These are phyloP conservation scores for Penicillium angulare DNA, from an alignment of 495 filamentous ascomycete species.

Conservation along the genomic window DNA sequence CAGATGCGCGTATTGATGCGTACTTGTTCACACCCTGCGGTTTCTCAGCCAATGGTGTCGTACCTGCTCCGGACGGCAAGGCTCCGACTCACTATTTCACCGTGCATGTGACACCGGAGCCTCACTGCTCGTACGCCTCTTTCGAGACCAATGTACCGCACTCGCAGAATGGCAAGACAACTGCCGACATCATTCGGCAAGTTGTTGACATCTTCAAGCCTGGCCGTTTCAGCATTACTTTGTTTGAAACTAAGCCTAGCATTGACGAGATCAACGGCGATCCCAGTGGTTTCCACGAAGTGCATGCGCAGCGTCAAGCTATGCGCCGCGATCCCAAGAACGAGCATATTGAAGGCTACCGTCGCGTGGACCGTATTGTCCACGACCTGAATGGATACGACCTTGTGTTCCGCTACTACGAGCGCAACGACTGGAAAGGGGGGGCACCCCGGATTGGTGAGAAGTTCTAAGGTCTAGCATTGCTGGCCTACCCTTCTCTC, in stretches of 20 bases:
- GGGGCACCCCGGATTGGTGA: constrained; percentile 73
- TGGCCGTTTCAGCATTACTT: constrained; percentile 92
- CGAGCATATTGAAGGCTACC: constrained; percentile 84
- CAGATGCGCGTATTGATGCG: constrained; percentile 91
- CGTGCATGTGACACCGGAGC: constrained; percentile 97
- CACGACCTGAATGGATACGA: constrained; percentile 98
- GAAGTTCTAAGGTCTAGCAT: constrained; percentile 29
- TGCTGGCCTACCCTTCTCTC: constrained; percentile 5
- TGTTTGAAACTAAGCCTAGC: constrained; percentile 84
- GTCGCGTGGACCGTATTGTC: constrained; percentile 89
- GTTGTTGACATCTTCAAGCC: constrained; percentile 95
- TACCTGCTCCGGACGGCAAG: constrained; percentile 70
- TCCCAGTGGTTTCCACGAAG: constrained; percentile 36
- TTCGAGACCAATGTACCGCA: constrained; percentile 99
- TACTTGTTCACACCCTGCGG: constrained; percentile 98
- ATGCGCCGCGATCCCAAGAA: constrained; percentile 61
- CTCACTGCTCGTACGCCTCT: constrained; percentile 96
- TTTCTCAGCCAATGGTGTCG: constrained; percentile 95
- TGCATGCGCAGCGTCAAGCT: constrained; percentile 46
- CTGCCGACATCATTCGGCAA: constrained; percentile 85
- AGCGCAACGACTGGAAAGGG: constrained; percentile 87
- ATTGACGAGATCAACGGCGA: constrained; percentile 38
- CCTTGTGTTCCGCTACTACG: constrained; percentile 94
- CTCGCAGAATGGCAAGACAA: constrained; percentile 81
- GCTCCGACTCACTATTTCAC: constrained; percentile 91